These are phyloP conservation scores for Cydonia oblonga DNA, from an alignment of 331 rosid genomes.

Conservation along the genomic window DNA sequence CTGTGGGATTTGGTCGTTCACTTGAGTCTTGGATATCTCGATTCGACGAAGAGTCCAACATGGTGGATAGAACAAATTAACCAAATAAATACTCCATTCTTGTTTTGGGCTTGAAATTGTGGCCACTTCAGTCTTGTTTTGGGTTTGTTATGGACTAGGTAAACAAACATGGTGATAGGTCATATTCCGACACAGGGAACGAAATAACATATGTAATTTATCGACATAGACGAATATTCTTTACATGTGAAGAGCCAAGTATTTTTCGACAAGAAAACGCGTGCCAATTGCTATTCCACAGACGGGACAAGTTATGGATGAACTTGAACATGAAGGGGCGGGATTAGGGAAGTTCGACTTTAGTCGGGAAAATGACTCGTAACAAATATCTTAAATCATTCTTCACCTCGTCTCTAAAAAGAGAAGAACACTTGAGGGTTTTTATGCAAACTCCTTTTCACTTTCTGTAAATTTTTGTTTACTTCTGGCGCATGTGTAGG, in stretches of 20 bases:
- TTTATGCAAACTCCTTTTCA: too few relatives aligned
- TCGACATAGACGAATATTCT: background rate
- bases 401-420: too few relatives aligned
- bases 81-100: background rate
- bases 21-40: background rate
- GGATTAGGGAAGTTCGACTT: background rate
- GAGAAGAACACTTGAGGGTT: too few relatives aligned
- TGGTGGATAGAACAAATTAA: background rate
- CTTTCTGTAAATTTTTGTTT: too few relatives aligned
- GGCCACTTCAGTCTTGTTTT: background rate
- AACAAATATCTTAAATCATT: too few relatives aligned
- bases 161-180: background rate
- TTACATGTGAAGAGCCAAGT: background rate
- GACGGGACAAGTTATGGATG: background rate
- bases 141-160: background rate
- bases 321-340: background rate
- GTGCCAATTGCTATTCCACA: background rate
- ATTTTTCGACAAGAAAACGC: background rate
- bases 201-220: background rate
- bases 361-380: too few relatives aligned
- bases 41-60: background rate
- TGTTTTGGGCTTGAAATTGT: background rate
- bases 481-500: background rate
- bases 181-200: background rate
- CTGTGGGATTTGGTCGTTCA: background rate